Evolutionary conservation across 2,329 filamentous ascomycete species (phyloP), one percentile per base, ranked within the genome.

Genomic region (Parafenestella ontariensis): DNA sequence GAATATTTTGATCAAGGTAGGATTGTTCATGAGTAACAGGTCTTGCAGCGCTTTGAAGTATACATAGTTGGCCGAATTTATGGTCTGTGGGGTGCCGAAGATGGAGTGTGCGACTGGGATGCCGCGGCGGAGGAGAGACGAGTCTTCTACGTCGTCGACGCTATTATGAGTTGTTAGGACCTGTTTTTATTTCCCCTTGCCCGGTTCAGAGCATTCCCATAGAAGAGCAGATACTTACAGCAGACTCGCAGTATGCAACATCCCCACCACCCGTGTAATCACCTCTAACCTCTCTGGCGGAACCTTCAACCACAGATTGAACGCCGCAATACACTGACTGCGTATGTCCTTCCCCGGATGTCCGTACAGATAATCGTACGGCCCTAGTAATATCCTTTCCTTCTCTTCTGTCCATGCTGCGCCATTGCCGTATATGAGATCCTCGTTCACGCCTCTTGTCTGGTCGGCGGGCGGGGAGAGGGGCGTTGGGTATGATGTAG

Each of bases 41-140:
- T 94, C 90, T 63, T 89, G 85, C 44, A 95, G 82, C 0, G 91
- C 91, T 64, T 83, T 81, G 73, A 96, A 95, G 80, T 95, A 96
- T 54, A 94, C 85, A 77, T 96, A 96, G 77, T 96, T 96, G 60
- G 91, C 91, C 45, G 88, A 89, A 77, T 96, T 96, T 77, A 96
- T 95, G 39, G 91, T 95, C 76, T 96, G 92, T 5, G 92, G 87
- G 3, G 89, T 87, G 58, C 92, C 92, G 70, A 93, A 96, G 65
- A 96, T 92, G 73, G 82, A 86, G 77, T 96, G 90, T 3, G 92
- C 90, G 18, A 94, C 91, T 11, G 92, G 92, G 34, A 91, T 83
- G 37, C 92, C 91, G 36, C 92, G 85, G 36, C 92, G 88, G 24
- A 96, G 82, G 58, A 87, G 77, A 2, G 89, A 92, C 37, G 84